phyloP scores from a whole-genome alignment of 306 rosid species.

The Inga leiocalycina region DNA sequence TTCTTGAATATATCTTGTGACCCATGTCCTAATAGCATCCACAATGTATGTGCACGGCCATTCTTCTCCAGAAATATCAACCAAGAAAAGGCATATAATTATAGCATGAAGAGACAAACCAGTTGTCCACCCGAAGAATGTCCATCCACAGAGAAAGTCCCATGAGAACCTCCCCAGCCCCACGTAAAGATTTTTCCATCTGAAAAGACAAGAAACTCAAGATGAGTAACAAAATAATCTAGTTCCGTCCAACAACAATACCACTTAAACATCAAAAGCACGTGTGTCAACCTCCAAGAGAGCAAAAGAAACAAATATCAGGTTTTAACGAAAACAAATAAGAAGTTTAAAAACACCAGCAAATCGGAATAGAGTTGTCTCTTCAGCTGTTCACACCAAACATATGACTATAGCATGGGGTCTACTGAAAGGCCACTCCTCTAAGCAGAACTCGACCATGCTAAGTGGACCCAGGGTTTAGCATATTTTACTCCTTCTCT shows the following conservation, averaged over 20 bases:
- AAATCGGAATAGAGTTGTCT: slow-evolving; percentile 1
- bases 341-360: background rate
- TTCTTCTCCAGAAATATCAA: slow-evolving; percentile 5
- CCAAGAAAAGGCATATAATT: slow-evolving; percentile 10
- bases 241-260: slow-evolving; percentile 7
- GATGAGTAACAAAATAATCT: slow-evolving; percentile 11
- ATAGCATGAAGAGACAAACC: slow-evolving; percentile 58
- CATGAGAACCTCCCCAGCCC: slow-evolving; percentile 99
- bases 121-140: slow-evolving; percentile 94
- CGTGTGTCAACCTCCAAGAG: slow-evolving; percentile 20
- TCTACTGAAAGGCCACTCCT: slow-evolving; percentile 9
- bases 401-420: slow-evolving; percentile 10
- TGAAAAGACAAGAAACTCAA: slow-evolving; percentile 41
- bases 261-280: slow-evolving; percentile 34
- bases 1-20: slow-evolving; percentile 12
- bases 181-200: slow-evolving; percentile 86
- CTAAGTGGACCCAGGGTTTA: slow-evolving; percentile 9
- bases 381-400: background rate
- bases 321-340: slow-evolving; percentile 4
- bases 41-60: background rate
- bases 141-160: slow-evolving; percentile 83
- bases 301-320: slow-evolving; percentile 20
- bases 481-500: background rate
- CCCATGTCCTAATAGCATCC: slow-evolving; percentile 11
- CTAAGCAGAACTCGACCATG: background rate